Evolutionary conservation across 306 rosid species (phyloP).

Genomic region (Begonia masoniana): DNA sequence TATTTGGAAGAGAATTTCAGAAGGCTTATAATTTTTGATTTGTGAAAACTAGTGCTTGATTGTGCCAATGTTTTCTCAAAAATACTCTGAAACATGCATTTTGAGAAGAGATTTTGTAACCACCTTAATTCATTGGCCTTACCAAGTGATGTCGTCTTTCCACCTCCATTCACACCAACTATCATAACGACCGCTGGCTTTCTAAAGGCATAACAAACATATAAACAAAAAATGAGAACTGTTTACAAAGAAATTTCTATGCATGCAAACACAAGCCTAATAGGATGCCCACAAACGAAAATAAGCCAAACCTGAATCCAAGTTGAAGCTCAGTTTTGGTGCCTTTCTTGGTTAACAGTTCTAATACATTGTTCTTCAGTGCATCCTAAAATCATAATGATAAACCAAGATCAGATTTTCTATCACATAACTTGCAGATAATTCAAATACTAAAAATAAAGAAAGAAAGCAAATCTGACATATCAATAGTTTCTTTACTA

Average conservation of each 20-base stretch:
- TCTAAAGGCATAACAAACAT: conserved; percentile 29
- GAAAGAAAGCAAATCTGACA: background rate
- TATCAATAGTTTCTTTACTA: background rate
- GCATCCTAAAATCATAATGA: conserved; percentile 56
- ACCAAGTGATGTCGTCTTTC: conserved; percentile 99
- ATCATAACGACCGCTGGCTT: conserved; percentile 88
- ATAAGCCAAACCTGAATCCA: conserved; percentile 29
- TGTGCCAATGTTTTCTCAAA: no score
- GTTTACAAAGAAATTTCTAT: background rate
- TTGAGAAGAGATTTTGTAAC: background rate
- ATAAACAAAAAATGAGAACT: conserved; percentile 11
- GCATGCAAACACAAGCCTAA: background rate
- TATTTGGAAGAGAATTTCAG: no score
- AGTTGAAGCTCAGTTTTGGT: conserved; percentile 46
- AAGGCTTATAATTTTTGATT: no score
- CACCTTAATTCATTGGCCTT: conserved; percentile 20
- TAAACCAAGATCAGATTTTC: conserved; percentile 18
- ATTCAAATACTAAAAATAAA: conserved; percentile 1
- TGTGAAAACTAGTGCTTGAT: no score
- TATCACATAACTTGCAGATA: conserved; percentile 2
- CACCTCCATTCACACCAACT: conserved; percentile 96
- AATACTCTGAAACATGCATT: no score
- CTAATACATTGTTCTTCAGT: conserved; percentile 37
- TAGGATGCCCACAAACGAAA: background rate
- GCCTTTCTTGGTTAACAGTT: conserved; percentile 26